phyloP scores from a whole-genome alignment of 179 eudicot genomes.

The Camellia oleifera region DNA sequence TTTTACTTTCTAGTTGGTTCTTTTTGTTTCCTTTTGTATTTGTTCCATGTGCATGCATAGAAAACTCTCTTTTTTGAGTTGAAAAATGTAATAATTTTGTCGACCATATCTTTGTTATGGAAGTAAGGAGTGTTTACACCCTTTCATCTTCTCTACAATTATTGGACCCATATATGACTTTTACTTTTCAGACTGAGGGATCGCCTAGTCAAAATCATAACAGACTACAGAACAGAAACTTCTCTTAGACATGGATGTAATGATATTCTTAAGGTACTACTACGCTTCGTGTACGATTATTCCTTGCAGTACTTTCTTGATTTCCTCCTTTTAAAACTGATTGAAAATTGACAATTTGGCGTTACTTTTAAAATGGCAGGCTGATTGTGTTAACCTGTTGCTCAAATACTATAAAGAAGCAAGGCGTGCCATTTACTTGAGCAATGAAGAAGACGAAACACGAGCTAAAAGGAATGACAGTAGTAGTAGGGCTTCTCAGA shows the following conservation, averaged over 20 bases:
- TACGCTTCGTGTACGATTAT: neutral
- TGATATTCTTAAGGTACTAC: slow-evolving; percentile 75
- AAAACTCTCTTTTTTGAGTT: no score
- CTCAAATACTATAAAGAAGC: slow-evolving; percentile 94
- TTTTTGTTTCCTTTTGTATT: neutral
- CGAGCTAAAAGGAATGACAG: slow-evolving; percentile 60
- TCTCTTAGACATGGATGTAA: slow-evolving; percentile 96
- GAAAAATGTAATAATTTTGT: no score
- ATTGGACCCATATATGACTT: neutral
- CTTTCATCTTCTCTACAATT: neutral
- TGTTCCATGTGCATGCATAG: no score
- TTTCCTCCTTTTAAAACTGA: neutral
- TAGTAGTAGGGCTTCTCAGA: slow-evolving; percentile 33
- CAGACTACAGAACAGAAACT: slow-evolving; percentile 95
- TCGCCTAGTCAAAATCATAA: slow-evolving; percentile 85
- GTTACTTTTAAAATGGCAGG: slow-evolving; percentile 39
- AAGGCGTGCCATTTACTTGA: slow-evolving; percentile 66
- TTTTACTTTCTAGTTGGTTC: no score
- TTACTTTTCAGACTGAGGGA: slow-evolving; percentile 73
- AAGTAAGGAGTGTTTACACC: neutral
- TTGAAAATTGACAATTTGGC: slow-evolving; percentile 4
- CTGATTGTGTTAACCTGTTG: slow-evolving; percentile 76
- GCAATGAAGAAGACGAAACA: slow-evolving; percentile 69
- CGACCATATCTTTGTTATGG: neutral
- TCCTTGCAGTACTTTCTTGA: neutral